A percentile compares a stretch with the other conserved stretches of the same genome.
Evolutionary conservation across 257 asterid species (phyloP).

Genomic region (Craterostigma plantagineum): DNA sequence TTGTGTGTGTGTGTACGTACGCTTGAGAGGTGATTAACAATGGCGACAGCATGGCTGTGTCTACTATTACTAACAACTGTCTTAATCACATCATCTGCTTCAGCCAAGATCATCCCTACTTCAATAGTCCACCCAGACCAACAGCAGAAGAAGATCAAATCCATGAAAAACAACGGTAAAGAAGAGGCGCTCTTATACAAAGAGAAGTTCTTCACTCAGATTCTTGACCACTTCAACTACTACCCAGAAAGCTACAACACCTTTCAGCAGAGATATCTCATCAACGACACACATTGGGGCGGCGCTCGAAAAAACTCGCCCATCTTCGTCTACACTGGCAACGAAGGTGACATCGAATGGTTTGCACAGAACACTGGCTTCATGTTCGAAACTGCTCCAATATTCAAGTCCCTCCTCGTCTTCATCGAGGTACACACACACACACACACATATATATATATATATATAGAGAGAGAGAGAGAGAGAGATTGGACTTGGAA

Average conservation of each 20-base stretch:
- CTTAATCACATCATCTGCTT: neutral
- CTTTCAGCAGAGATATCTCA: constrained; percentile 67
- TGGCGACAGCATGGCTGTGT: too few relatives aligned
- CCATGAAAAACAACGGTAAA: too few relatives aligned
- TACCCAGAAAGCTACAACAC: constrained; percentile 52
- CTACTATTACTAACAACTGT: too few relatives aligned
- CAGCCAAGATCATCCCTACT: constrained; percentile 19
- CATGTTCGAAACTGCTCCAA: constrained; percentile 69
- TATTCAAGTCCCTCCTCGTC: constrained; percentile 48
- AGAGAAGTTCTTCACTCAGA: constrained; percentile 53
- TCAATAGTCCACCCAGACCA: constrained; percentile 18
- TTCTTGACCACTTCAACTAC: constrained; percentile 71
- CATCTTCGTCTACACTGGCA: constrained; percentile 82
- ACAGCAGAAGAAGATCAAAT: constrained; percentile 5
- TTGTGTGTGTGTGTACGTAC: too few relatives aligned
- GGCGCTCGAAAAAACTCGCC: constrained; percentile 47
- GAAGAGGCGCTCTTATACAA: constrained; percentile 13
- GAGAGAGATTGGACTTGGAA: too few relatives aligned
- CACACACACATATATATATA: too few relatives aligned
- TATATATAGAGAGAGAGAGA: too few relatives aligned
- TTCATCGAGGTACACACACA: constrained; percentile 70
- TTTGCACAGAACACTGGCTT: constrained; percentile 83
- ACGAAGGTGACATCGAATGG: constrained; percentile 90
- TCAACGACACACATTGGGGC: constrained; percentile 56
- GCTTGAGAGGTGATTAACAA: too few relatives aligned